Base-by-base conservation (phyloP, 805 yeast genomes). In the Dipodascopsis uninucleata region DNA sequence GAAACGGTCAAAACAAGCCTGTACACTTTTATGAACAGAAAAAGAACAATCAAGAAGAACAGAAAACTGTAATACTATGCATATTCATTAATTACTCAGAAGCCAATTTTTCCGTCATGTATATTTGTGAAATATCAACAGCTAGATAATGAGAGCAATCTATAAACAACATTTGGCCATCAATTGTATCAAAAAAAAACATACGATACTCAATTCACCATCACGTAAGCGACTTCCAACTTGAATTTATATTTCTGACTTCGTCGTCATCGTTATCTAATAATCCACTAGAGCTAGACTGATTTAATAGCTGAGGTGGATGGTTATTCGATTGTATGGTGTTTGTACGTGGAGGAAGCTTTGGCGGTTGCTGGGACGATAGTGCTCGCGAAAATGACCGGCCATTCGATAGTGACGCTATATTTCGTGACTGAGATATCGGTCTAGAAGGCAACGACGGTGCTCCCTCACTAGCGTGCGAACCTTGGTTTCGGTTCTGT, bases 401-500 rank as follows among this genome's bases (percentile, higher is more conserved):
- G 35, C 6, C 6, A 12, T n/a, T 22, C 10, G 1, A 12, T 22
- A 23, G 18, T 23, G 6, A 8, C 5, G 36, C 12, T 20, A 26
- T 10, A 10, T 20, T 12, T 31, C 31, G 25, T 25, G 28, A 9
- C 40, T 18, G 24, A 1, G 17, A 18, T 17, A 20, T 17, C n/a
- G 45, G 52, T 21, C 52, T 41, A 14, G 48, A 48, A 8, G 52
- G 52, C 5, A 43, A 22, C 1, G 44, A 22, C 17, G 51, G 51
- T 2, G 48, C 23, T 12, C 37, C 23, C 20, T 28, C 37, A 16
- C 37, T 7, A 17, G 28, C 12, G 10, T 43, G 18, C 5, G 48
- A 14, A 6, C 24, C 16, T 4, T 24, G 7, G 28, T 12, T 14
- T 18, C 10, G 23, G 5, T 33, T 16, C 23, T 31, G 23, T 1